Conservation (phyloP, 2,329 filamentous ascomycete genomes). For the Mollisia scopiformis region DNA sequence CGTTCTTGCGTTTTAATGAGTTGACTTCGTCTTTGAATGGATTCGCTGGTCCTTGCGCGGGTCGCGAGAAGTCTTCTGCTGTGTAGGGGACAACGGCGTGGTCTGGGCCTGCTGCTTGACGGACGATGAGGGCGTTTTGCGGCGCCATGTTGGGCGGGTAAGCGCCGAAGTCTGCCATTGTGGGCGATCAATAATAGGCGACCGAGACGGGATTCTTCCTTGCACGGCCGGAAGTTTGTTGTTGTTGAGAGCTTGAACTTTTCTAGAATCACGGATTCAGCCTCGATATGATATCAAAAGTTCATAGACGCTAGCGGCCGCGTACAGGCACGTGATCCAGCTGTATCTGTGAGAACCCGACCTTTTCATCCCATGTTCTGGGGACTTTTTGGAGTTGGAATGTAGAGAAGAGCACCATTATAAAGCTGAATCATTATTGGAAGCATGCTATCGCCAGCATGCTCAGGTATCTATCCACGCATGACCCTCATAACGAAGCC, state of each 20-base stretch:
- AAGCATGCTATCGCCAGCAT: constrained; percentile 28
- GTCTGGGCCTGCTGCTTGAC: constrained; percentile 56
- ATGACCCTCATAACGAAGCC: constrained; percentile 20
- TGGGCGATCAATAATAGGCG: constrained; percentile 18
- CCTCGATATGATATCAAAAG: not conserved
- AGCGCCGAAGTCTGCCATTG: constrained; percentile 63
- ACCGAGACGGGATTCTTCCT: not conserved
- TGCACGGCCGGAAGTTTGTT: not conserved
- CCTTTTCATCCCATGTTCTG: too few species aligned
- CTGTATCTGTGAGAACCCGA: too few species aligned
- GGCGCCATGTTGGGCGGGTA: constrained; percentile 70
- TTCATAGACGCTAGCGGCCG: not conserved
- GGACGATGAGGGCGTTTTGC: constrained; percentile 63
- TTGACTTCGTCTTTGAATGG: constrained; percentile 70
- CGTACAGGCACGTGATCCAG: not conserved
- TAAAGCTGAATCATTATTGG: constrained; percentile 13
- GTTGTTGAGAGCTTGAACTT: not conserved
- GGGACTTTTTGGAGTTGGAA: too few species aligned
- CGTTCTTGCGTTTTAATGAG: constrained; percentile 74
- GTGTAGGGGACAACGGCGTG: constrained; percentile 68
- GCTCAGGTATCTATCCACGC: constrained; percentile 31
- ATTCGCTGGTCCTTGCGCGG: constrained; percentile 70
- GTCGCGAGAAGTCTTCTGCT: constrained; percentile 72
- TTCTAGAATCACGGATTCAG: not conserved
- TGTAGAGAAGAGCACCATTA: too few species aligned